phyloP scores from a whole-genome alignment of 73 alveolate genomes.

The Paramecium sexaurelia region DNA sequence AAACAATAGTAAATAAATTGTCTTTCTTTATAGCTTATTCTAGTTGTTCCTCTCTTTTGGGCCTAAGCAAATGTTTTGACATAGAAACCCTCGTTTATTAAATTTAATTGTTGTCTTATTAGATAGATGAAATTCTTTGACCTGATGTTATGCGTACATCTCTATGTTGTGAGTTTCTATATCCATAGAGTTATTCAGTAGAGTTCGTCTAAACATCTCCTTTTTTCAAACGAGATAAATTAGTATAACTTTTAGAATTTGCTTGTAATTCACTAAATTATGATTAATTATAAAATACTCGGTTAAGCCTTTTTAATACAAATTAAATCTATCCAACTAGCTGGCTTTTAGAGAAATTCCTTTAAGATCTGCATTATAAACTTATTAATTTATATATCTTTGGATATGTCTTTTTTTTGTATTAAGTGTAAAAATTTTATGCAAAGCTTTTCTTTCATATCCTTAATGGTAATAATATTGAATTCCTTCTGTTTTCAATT shows the following conservation, averaged over 20 bases:
- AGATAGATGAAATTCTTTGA: background rate
- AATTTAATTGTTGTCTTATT: background rate
- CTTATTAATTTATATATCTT: constrained; percentile 21
- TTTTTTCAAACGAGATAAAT: constrained; percentile 7
- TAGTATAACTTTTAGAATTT: background rate
- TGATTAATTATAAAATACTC: background rate
- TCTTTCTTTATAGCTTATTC: background rate
- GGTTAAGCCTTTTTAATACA: background rate
- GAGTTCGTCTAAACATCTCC: background rate
- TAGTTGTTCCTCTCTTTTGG: background rate
- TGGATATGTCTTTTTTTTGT: constrained; percentile 1
- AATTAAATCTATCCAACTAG: constrained; percentile 3
- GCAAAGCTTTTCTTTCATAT: background rate
- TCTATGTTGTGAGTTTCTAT: background rate
- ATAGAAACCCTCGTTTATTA: background rate
- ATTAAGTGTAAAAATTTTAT: constrained; percentile 23
- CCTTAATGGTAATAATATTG: background rate
- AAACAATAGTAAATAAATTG: constrained; percentile 1
- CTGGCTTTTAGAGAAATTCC: constrained; percentile 25
- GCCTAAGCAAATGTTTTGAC: background rate
- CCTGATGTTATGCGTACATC: background rate
- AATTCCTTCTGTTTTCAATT: constrained; percentile 21
- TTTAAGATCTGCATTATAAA: background rate
- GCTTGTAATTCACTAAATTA: constrained; percentile 11
- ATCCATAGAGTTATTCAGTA: background rate